Evolutionary conservation across 805 yeast genomes (phyloP).

Genomic region (Lachancea sp.): DNA sequence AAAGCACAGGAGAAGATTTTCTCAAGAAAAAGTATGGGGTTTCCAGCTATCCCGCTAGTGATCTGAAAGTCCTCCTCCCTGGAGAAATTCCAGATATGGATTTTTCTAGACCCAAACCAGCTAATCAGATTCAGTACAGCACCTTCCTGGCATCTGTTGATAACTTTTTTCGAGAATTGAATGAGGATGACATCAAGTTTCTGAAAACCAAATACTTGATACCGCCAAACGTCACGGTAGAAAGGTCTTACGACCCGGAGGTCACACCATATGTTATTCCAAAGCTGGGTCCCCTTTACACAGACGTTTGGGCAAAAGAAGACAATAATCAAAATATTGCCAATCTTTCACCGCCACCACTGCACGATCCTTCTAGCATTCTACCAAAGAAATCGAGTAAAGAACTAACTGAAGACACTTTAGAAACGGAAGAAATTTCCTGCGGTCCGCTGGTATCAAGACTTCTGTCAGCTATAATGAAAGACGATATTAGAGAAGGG

Average conservation of each 20-base stretch:
- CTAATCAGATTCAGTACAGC: conserved; percentile 86
- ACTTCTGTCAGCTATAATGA: conserved; percentile 68
- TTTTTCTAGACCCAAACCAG: conserved; percentile 73
- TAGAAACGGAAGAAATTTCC: conserved; percentile 70
- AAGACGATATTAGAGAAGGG: conserved; percentile 21
- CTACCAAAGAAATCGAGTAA: conserved; percentile 57
- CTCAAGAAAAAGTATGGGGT: conserved; percentile 76
- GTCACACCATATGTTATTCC: conserved; percentile 76
- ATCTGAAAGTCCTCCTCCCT: conserved; percentile 68
- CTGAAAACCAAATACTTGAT: conserved; percentile 55
- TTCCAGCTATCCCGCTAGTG: conserved; percentile 79
- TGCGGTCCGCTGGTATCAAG: conserved; percentile 91
- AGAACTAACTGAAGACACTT: conserved; percentile 44
- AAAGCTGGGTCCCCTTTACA: conserved; percentile 74
- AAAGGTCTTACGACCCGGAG: conserved; percentile 52
- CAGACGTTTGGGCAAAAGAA: conserved; percentile 82
- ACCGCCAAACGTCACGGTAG: conserved; percentile 39
- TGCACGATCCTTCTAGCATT: conserved; percentile 37
- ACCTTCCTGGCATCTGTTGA: conserved; percentile 84
- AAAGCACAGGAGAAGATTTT: conserved; percentile 66
- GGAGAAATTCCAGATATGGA: conserved; percentile 86
- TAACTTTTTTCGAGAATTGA: conserved; percentile 69
- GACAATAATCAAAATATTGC: conserved; percentile 47
- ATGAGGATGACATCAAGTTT: conserved; percentile 76
- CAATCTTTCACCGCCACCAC: conserved; percentile 40